These are phyloP conservation scores for Amanita brunnescens DNA, from an alignment of 768 basidiomycete genomes.

Conservation along the genomic window DNA sequence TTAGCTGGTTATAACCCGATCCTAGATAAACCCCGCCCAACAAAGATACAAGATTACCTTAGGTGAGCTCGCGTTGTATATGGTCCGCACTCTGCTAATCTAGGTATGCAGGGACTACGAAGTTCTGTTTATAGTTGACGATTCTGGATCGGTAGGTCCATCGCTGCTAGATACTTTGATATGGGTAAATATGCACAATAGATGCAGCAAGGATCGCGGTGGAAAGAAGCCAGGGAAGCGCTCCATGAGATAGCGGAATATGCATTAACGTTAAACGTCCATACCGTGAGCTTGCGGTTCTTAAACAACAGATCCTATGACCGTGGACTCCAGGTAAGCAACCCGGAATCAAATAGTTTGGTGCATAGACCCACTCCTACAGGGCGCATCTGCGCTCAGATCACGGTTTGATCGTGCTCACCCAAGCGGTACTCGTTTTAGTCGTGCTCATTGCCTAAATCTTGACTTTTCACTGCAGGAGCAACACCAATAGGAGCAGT, in stretches of 20 bases:
- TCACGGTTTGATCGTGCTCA: conserved; percentile 17
- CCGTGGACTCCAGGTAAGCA: neutral
- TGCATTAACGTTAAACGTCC: conserved; percentile 17
- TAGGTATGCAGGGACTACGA: conserved; percentile 17
- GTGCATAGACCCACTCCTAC: neutral
- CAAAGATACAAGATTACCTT: conserved; percentile 16
- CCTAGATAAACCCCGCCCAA: conserved; percentile 18
- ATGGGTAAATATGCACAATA: neutral
- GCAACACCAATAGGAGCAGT: conserved; percentile 22
- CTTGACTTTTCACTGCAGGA: conserved; percentile 11
- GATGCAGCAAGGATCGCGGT: conserved; percentile 17
- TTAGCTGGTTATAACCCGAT: conserved; percentile 17
- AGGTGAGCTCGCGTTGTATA: conserved; percentile 9
- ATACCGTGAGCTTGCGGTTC: conserved; percentile 19
- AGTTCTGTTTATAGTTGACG: conserved; percentile 21
- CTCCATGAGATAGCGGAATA: conserved; percentile 22
- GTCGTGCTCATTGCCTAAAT: neutral
- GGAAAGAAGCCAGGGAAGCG: conserved; percentile 20
- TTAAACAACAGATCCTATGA: conserved; percentile 12
- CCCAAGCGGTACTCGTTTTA: conserved; percentile 10
- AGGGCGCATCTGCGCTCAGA: conserved; percentile 15
- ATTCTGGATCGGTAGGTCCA: conserved; percentile 19
- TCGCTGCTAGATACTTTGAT: neutral
- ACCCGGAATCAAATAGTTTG: too few relatives aligned
- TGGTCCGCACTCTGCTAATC: neutral